phyloP scores from a whole-genome alignment of 1,284 basidiomycete genomes.

The Tilletia setariae region DNA sequence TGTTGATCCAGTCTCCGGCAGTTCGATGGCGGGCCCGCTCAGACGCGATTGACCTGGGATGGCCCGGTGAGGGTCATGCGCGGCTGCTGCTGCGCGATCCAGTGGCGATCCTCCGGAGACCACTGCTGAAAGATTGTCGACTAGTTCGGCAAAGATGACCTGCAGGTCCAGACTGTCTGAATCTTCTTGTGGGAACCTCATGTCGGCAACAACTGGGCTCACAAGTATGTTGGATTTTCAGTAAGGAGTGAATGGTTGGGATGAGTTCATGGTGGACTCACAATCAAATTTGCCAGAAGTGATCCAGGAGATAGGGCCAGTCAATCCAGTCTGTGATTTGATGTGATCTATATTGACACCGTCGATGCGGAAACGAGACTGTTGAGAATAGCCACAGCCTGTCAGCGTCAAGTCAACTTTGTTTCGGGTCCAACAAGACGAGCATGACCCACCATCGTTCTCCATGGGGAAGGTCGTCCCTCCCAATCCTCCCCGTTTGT shows the following conservation, averaged over 20 bases:
- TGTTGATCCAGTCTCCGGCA: slow-evolving; percentile 66
- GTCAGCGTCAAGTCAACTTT: too few relatives aligned
- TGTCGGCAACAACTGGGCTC: slow-evolving; percentile 78
- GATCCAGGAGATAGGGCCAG: slow-evolving; percentile 92
- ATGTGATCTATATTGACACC: slow-evolving; percentile 95
- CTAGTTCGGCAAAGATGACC: slow-evolving; percentile 82
- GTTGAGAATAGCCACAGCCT: not conserved
- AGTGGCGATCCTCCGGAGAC: slow-evolving; percentile 31
- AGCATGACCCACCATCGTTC: slow-evolving; percentile 71
- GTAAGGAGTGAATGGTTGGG: not conserved
- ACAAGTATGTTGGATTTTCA: too few relatives aligned
- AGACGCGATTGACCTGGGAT: slow-evolving; percentile 85
- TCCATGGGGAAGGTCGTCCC: slow-evolving; percentile 61
- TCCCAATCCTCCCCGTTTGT: slow-evolving; percentile 40
- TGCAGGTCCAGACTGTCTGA: slow-evolving; percentile 70
- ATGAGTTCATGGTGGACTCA: too few relatives aligned
- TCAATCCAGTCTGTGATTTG: slow-evolving; percentile 66
- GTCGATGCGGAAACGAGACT: slow-evolving; percentile 90
- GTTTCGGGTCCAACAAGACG: not conserved
- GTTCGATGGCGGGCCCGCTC: slow-evolving; percentile 78
- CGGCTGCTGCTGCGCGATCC: slow-evolving; percentile 22
- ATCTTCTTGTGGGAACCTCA: slow-evolving; percentile 86
- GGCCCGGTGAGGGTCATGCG: slow-evolving; percentile 27
- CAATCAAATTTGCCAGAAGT: slow-evolving; percentile 86
- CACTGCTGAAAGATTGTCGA: slow-evolving; percentile 68